phyloP scores from a whole-genome alignment of 176 grass and related monocot genomes.

The Lolium perenne region DNA sequence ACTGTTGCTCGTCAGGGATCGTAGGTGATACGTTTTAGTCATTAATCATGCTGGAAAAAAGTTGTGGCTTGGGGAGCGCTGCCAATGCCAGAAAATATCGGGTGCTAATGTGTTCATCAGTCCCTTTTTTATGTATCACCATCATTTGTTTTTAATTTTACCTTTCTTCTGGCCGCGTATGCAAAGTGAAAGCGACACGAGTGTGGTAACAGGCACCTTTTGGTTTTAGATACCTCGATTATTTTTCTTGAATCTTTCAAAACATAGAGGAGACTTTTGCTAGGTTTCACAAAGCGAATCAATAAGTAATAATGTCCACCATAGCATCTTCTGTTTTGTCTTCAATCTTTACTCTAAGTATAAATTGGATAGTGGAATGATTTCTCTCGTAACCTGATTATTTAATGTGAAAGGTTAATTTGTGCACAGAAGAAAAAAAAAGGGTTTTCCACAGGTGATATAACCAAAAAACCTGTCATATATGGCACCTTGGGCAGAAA shows the following conservation, averaged over 20 bases:
- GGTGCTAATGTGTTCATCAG: slow-evolving; percentile 20
- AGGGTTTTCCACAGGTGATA: too few species aligned
- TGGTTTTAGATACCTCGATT: background rate
- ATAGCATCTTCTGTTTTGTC: background rate
- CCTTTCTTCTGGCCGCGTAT: slow-evolving; percentile 23
- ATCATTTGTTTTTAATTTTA: slow-evolving; percentile 35
- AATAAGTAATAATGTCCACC: too few species aligned
- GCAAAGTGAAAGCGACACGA: background rate
- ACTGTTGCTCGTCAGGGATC: background rate
- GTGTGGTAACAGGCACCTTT: slow-evolving; percentile 17
- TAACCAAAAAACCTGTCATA: too few species aligned
- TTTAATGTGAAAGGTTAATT: background rate
- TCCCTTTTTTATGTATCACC: background rate
- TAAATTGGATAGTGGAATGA: background rate
- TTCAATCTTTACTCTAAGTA: background rate
- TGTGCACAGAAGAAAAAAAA: background rate
- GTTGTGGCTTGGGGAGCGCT: slow-evolving; percentile 25
- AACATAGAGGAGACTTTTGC: background rate
- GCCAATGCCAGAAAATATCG: slow-evolving; percentile 11
- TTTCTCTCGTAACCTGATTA: background rate
- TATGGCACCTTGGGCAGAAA: too few species aligned
- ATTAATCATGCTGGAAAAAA: slow-evolving; percentile 18
- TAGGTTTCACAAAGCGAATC: too few species aligned
- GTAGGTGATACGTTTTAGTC: slow-evolving; percentile 46
- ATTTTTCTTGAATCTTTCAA: background rate